phyloP scores from a whole-genome alignment of 2,329 filamentous ascomycete genomes.

The Calonectria montana region DNA sequence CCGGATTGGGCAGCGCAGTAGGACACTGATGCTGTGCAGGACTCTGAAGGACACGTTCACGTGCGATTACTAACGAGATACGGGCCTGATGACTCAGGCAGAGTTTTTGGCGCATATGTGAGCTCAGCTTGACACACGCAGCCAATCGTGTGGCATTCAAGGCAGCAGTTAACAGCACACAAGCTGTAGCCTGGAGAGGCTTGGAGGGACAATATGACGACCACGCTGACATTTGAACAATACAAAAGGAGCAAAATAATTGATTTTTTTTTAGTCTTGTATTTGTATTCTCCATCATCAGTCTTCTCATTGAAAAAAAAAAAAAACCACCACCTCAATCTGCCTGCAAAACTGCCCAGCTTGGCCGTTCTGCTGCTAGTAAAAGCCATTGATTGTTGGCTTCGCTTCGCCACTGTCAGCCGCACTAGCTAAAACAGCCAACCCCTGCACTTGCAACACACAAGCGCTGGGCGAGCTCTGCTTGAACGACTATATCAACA shows the following conservation, averaged over 20 bases:
- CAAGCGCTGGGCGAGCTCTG: background rate
- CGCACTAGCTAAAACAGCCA: constrained; percentile 4
- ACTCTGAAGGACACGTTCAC: background rate
- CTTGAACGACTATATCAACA: background rate
- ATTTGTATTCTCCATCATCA: background rate
- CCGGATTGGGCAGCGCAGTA: background rate
- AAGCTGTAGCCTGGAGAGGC: background rate
- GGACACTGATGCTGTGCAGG: background rate
- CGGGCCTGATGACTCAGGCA: constrained; percentile 8
- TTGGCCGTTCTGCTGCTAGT: background rate
- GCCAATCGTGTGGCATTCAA: background rate
- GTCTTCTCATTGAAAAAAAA: background rate
- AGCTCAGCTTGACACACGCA: background rate
- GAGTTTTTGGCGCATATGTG: background rate
- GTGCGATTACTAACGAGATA: background rate
- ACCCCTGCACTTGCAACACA: background rate
- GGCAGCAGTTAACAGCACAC: background rate
- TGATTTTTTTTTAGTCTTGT: background rate
- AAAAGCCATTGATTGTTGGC: background rate
- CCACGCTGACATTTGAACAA: background rate
- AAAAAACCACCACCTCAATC: background rate
- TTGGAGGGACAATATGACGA: background rate
- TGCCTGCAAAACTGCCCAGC: constrained; percentile 5
- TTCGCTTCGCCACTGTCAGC: constrained; percentile 22
- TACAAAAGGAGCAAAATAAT: background rate